Evolutionary conservation across 148 eudicot genomes (phyloP).

Genomic region (Rhododendron ferrugineum): DNA sequence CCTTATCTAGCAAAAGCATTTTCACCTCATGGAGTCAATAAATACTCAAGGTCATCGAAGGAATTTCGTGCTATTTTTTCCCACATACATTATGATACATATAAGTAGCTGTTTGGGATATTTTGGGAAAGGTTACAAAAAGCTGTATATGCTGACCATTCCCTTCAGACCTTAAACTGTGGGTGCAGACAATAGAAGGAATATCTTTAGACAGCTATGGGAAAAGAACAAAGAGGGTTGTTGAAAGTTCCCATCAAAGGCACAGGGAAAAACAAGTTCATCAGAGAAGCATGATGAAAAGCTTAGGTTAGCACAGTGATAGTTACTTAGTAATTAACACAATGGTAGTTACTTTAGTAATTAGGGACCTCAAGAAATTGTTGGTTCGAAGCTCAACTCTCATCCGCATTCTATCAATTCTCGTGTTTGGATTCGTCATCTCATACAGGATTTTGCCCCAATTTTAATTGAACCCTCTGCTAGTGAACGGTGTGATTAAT

Average conservation of each 20-base stretch:
- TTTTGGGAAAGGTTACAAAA: not conserved
- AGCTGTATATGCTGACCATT: constrained; percentile 2
- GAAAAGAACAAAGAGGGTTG: constrained; percentile 13
- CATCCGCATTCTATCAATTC: not conserved
- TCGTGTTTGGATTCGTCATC: not conserved
- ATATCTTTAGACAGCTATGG: constrained; percentile 17
- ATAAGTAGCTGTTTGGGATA: not conserved
- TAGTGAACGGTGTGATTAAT: not conserved
- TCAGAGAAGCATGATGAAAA: not conserved
- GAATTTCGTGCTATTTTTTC: not conserved
- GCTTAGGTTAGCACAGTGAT: not conserved
- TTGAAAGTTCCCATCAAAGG: constrained; percentile 17
- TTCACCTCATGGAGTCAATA: not conserved
- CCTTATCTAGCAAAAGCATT: not conserved
- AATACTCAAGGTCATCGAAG: not conserved
- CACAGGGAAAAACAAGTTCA: not conserved
- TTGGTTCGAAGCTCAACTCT: not conserved
- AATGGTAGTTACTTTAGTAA: no score
- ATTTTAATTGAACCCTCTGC: no score
- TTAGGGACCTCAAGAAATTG: not conserved
- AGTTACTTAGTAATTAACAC: not conserved
- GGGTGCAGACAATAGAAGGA: constrained; percentile 11
- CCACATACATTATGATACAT: not conserved
- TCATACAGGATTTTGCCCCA: not conserved
- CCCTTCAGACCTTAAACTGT: not conserved